Evolutionary conservation across 345 rosid species (phyloP), one percentile per base, ranked within the genome.

Genomic region (Rhodamnia argentea): DNA sequence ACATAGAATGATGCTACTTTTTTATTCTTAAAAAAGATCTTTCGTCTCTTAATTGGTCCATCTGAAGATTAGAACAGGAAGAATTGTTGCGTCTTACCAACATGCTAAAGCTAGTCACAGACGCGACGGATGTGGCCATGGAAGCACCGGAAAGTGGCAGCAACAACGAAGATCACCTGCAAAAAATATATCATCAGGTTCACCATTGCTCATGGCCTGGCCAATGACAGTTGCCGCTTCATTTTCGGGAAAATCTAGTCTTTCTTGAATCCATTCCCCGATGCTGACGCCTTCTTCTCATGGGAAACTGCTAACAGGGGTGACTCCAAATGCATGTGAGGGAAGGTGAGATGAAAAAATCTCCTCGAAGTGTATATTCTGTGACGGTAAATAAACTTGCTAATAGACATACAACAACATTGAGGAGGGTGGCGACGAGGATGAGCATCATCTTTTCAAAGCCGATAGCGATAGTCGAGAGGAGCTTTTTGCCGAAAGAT

Each of bases 401-500:
- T 50, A 50, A 50, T 50, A 50, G 51, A 50, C 51, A 50, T 50
- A 50, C 10, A 50, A 50, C 51, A 50, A 10, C 51, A 50, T 50
- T 11, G 0, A 91, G 57, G 62, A 94, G 93, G 0, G 96, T 93
- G 0, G 98, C 93, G 51, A 95, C 91, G 16, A 96, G 74, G 88
- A 96, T 92, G 89, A 93, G 95, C 3, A 52, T 18, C 0, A 97
- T 93, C 85, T 94, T 97, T 96, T 96, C 10, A 86, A 95, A 85
- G 74, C 96, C 95, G 18, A 96, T 95, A 3, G 95, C 95, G 3
- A 97, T 86, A 0, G 95, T 97, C 0, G 98, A 96, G 15, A 94
- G 94, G 20, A 95, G 90, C 90, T 91, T 92, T 1, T 89, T 54
- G 83, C 86, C 82, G 4, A 87, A 59, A 0, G 92, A 92, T 13